phyloP scores from a whole-genome alignment of 495 filamentous ascomycete genomes.

The Antarctomyces pellizariae region DNA sequence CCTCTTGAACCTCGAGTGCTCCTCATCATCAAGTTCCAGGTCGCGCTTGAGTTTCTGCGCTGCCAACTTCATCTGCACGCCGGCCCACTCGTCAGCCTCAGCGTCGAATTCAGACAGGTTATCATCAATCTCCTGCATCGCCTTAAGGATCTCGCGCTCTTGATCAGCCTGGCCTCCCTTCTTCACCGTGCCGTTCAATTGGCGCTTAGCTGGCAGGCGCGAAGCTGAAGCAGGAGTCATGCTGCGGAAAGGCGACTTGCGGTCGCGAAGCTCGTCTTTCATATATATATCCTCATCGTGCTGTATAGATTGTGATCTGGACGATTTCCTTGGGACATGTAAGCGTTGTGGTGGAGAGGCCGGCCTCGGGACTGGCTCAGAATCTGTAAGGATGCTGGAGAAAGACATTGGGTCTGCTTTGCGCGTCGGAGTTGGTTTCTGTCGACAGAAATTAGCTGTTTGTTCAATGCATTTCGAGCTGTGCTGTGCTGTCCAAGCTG shows the following conservation, averaged over 20 bases:
- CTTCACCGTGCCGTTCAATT: conserved; percentile 25
- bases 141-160: conserved; percentile 39
- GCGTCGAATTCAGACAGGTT: conserved; percentile 38
- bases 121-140: conserved; percentile 40
- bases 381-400: conserved; percentile 64
- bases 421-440: too few species aligned
- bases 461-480: too few species aligned
- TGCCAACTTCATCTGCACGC: too few species aligned
- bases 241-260: conserved; percentile 18
- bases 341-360: conserved; percentile 4
- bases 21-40: conserved; percentile 29
- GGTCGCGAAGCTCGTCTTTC: conserved; percentile 21
- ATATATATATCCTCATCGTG: conserved; percentile 15
- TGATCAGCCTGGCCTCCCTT: conserved; percentile 26
- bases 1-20: conserved; percentile 34
- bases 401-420: conserved; percentile 76
- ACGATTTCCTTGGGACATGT: conserved; percentile 7
- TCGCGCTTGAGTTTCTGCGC: conserved; percentile 34
- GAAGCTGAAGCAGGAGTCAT: conserved; percentile 19
- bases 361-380: conserved; percentile 25
- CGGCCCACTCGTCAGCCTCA: too few species aligned
- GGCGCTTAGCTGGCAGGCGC: conserved; percentile 24
- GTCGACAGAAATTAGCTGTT: too few species aligned
- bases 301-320: conserved; percentile 10
- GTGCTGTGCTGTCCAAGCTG: too few species aligned